Evolutionary conservation across 331 rosid species (phyloP), one percentile per base, ranked within the genome.

Genomic region (Spiraea crenata): DNA sequence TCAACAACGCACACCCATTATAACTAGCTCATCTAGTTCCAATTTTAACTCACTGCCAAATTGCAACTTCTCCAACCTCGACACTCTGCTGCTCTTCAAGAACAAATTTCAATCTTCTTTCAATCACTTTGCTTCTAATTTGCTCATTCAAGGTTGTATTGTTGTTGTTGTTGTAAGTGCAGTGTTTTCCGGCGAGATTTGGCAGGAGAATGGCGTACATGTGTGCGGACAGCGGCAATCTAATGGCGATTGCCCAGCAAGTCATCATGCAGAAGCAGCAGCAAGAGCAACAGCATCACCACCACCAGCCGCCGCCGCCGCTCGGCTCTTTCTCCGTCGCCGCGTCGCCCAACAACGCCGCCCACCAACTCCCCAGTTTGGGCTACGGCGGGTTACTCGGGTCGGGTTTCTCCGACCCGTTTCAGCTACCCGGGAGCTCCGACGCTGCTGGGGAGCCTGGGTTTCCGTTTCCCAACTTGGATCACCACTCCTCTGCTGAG

Each of bases 241-340:
- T 93, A 8, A 93, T 93, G 99, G 99, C 99, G 11, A 91, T 93
- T 63, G 99, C 99, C 15, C 96, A 93, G 72, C 99, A 93, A 81
- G 96, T 93, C n/a, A 91, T 93, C 75, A 82, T 89, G 71, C 99
- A 93, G 64, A 89, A 93, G 69, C 96, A 93, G 66, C 97, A 89
- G 59, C 98, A 87, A 62, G 96, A 93, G 50, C 88, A 90, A 3
- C 85, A 92, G 10, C 88, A 85, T 15, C 88, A 85, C 17, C 90
- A 82, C 9, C 85, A 75, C 0, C 86, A 83, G 2, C 90, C 78
- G n/a, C n/a, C n/a, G n/a, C n/a, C n/a, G 5, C 89, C 84, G 12
- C 82, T 81, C 49, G 51, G 76, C 8, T 48, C 67, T 87, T 15
- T 78, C 89, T 78, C 90, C 10, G 78, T 92, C 5, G 79, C 76